A percentile compares a stretch with the other conserved stretches of the same genome.
Conservation (phyloP, 371 early-diverging fungal species). For the Apophysomyces elegans region DNA sequence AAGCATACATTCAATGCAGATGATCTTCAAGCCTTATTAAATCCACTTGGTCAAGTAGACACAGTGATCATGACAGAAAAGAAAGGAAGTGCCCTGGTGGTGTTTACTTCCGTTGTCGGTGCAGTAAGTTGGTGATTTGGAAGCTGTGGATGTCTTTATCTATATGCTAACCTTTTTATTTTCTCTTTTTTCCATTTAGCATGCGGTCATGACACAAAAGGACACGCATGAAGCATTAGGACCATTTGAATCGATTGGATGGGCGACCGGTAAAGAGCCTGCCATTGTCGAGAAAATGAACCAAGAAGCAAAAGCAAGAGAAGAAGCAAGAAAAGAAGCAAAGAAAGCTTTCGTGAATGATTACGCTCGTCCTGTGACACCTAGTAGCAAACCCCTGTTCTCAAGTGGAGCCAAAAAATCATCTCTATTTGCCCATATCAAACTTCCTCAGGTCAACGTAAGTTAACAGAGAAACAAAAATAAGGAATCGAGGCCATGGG, state of each 20-base stretch:
- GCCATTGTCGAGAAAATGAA: slow-evolving; percentile 47
- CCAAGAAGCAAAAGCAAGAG: slow-evolving; percentile 28
- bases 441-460: background rate
- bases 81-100: slow-evolving; percentile 44
- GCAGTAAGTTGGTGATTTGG: slow-evolving; percentile 39
- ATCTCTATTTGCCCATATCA: background rate
- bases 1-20: slow-evolving; percentile 38
- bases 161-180: background rate
- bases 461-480: no score
- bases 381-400: slow-evolving; percentile 39
- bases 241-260: slow-evolving; percentile 44
- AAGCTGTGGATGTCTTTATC: no score
- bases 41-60: slow-evolving; percentile 38
- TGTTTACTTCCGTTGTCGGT: slow-evolving; percentile 49
- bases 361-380: slow-evolving; percentile 20
- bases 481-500: background rate
- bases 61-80: slow-evolving; percentile 40
- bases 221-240: slow-evolving; percentile 37
- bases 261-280: slow-evolving; percentile 49
- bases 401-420: slow-evolving; percentile 17
- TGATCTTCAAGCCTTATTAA: slow-evolving; percentile 29
- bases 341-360: slow-evolving; percentile 19
- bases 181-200: slow-evolving; percentile 24
- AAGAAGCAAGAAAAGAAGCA: slow-evolving; percentile 42
- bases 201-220: slow-evolving; percentile 45